Percentiles rank a stretch among this genome's conserved stretches.
Conservation (phyloP, 306 rosid genomes). For the Amphicarpaea edgeworthii region DNA sequence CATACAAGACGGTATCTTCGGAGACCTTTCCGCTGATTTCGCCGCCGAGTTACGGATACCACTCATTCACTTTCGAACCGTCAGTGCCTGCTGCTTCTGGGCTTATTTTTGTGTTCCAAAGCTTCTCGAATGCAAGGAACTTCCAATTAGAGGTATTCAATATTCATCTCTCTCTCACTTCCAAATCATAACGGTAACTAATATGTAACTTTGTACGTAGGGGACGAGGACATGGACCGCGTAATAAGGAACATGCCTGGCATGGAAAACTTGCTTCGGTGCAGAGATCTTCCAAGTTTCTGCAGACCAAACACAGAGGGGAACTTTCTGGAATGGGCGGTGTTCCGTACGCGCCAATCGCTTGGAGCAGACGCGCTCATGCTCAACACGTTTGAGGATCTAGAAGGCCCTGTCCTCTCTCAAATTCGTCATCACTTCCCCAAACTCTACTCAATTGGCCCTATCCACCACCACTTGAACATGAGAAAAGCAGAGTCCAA, state of each 20-base stretch:
- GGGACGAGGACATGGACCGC: slow-evolving; percentile 65
- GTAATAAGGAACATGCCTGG: slow-evolving; percentile 45
- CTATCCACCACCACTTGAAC: slow-evolving; percentile 56
- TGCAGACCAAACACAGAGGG: neutral
- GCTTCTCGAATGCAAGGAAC: slow-evolving; percentile 43
- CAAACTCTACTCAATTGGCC: slow-evolving; percentile 56
- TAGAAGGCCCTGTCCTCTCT: slow-evolving; percentile 56
- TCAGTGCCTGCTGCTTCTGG: slow-evolving; percentile 58
- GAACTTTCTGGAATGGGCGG: neutral
- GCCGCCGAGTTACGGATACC: slow-evolving; percentile 34
- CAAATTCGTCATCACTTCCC: slow-evolving; percentile 43
- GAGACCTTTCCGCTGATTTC: slow-evolving; percentile 42
- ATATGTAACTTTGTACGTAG: slow-evolving; percentile 20
- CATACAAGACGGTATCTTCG: slow-evolving; percentile 55
- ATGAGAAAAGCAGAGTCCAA: neutral
- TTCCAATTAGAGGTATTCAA: slow-evolving; percentile 60
- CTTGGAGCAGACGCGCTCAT: slow-evolving; percentile 50
- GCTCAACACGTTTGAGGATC: slow-evolving; percentile 69
- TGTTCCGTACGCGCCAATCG: slow-evolving; percentile 27
- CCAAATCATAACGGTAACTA: too few species aligned
- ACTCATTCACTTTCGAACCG: slow-evolving; percentile 51
- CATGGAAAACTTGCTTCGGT: slow-evolving; percentile 62
- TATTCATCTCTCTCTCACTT: neutral
- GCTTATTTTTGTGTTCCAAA: slow-evolving; percentile 47
- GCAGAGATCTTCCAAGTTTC: slow-evolving; percentile 67